phyloP scores from a whole-genome alignment of 2,329 filamentous ascomycete genomes.

The Aspergillus eucalypticola region DNA sequence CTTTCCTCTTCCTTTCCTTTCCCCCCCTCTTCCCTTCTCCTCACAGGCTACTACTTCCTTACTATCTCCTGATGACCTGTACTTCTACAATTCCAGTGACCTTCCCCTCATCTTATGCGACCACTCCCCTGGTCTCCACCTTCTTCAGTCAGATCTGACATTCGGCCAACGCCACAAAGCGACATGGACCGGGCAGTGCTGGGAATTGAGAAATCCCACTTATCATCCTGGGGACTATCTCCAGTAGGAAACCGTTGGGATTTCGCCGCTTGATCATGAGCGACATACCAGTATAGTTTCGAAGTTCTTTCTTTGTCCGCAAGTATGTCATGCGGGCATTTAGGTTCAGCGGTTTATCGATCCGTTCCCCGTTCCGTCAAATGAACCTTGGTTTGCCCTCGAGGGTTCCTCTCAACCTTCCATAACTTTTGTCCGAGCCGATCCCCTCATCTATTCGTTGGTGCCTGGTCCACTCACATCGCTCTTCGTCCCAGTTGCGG shows the following conservation, averaged over 20 bases:
- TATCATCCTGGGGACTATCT: not conserved
- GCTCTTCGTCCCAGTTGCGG: not conserved
- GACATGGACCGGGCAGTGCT: not conserved
- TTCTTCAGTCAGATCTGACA: slow-evolving; percentile 7
- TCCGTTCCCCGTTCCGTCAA: slow-evolving; percentile 31
- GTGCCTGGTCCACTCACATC: slow-evolving; percentile 7
- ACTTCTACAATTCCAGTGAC: not conserved
- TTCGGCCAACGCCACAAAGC: slow-evolving; percentile 1
- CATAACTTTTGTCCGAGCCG: slow-evolving; percentile 12
- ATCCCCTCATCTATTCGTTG: slow-evolving; percentile 11
- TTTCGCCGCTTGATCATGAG: slow-evolving; percentile 11
- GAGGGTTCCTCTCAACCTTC: slow-evolving; percentile 6
- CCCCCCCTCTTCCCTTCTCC: no score
- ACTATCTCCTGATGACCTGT: not conserved
- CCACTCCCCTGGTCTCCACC: not conserved
- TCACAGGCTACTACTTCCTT: no score
- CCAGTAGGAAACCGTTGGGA: slow-evolving; percentile 17
- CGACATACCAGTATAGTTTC: slow-evolving; percentile 12
- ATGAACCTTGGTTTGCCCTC: slow-evolving; percentile 18
- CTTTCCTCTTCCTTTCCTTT: no score
- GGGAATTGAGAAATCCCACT: not conserved
- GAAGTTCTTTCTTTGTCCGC: slow-evolving; percentile 19
- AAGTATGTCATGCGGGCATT: slow-evolving; percentile 35
- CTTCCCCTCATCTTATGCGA: not conserved
- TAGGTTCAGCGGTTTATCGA: slow-evolving; percentile 39